phyloP scores from a whole-genome alignment of 148 eudicot species.

The Chenopodium suecicum region DNA sequence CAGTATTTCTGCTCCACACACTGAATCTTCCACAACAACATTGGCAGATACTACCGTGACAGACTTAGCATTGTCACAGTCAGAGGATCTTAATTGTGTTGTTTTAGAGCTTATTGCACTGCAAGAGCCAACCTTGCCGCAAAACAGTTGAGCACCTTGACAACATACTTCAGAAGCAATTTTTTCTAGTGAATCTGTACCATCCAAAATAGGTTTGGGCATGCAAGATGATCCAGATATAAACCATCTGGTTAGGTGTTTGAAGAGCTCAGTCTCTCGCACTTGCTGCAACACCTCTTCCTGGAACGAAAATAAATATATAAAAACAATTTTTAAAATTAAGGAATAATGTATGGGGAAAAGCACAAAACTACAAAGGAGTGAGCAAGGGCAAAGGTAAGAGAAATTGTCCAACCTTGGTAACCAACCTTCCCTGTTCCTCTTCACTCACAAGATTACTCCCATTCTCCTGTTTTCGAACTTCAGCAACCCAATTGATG shows the following conservation, averaged over 20 bases:
- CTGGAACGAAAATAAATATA: conserved; percentile 25
- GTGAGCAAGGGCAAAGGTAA: not conserved
- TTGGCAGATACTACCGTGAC: conserved; percentile 38
- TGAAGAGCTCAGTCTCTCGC: conserved; percentile 39
- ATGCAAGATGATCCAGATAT: conserved; percentile 27
- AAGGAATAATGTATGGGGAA: not conserved
- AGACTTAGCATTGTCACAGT: conserved; percentile 24
- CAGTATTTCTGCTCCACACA: conserved; percentile 31
- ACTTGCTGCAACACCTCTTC: conserved; percentile 51
- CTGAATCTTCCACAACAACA: conserved; percentile 22
- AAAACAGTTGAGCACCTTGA: conserved; percentile 44
- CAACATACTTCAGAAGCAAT: conserved; percentile 41
- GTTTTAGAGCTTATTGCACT: conserved; percentile 19
- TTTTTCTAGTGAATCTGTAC: conserved; percentile 30
- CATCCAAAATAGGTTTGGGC: conserved; percentile 10
- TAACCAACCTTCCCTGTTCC: conserved; percentile 36
- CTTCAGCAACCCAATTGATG: conserved; percentile 55
- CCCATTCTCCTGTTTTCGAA: conserved; percentile 32
- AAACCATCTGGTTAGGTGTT: conserved; percentile 33
- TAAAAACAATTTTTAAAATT: too few species aligned
- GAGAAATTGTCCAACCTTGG: conserved; percentile 31
- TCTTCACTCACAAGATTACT: conserved; percentile 33
- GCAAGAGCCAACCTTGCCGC: conserved; percentile 25
- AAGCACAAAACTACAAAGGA: not conserved
- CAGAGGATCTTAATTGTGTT: conserved; percentile 20